These are phyloP conservation scores for Penicillium samsonianum DNA, from an alignment of 495 filamentous ascomycete genomes.

Conservation along the genomic window DNA sequence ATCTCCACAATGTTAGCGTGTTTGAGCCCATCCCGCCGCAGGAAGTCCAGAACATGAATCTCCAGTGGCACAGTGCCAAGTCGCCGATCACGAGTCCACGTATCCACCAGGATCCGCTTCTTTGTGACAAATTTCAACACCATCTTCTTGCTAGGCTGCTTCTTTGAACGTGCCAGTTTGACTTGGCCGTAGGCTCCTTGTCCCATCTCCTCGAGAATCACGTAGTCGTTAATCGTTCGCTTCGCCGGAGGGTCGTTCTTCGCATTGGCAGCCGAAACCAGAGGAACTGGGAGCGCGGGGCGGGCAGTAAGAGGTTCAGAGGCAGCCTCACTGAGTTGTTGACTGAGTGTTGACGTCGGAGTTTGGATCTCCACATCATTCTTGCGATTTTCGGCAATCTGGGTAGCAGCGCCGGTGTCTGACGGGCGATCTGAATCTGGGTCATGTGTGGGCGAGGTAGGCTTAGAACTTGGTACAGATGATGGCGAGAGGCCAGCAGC, in stretches of 20 bases:
- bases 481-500: constrained; percentile 51
- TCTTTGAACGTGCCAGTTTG: constrained; percentile 90
- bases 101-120: constrained; percentile 94
- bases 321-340: constrained; percentile 74
- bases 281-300: constrained; percentile 44
- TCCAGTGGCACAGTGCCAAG: constrained; percentile 97
- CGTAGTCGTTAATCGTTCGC: constrained; percentile 86
- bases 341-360: constrained; percentile 70
- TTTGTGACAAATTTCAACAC: constrained; percentile 99
- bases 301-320: constrained; percentile 52
- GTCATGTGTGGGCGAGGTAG: constrained; percentile 20
- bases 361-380: constrained; percentile 33
- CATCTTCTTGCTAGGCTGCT: constrained; percentile 71
- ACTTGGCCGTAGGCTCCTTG: constrained; percentile 98
- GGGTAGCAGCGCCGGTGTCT: background rate
- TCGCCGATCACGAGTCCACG: constrained; percentile 92
- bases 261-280: constrained; percentile 36
- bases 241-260: constrained; percentile 52
- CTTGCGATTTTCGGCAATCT: constrained; percentile 16
- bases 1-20: constrained; percentile 99
- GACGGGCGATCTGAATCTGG: constrained; percentile 9
- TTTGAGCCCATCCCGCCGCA: constrained; percentile 79
- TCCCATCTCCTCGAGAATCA: constrained; percentile 96
- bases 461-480: constrained; percentile 21
- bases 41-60: constrained; percentile 95